These are phyloP conservation scores for Lolium multiflorum DNA, from an alignment of 176 grass and related monocot genomes.

Conservation along the genomic window DNA sequence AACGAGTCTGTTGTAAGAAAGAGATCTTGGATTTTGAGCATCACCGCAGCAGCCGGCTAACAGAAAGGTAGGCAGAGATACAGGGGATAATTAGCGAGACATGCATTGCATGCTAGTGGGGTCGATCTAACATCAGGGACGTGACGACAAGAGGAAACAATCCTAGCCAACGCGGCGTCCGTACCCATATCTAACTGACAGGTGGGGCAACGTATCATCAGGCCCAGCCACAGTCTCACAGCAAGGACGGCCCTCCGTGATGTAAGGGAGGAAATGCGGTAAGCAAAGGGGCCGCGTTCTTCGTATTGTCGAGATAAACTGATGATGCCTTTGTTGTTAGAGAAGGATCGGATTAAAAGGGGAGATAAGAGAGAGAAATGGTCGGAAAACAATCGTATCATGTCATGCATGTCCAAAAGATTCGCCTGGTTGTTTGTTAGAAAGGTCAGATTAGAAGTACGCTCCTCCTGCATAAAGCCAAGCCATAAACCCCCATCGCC, in stretches of 20 bases:
- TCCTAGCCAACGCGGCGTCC: not conserved
- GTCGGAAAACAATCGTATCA: constrained; percentile 7
- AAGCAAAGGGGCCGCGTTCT: not conserved
- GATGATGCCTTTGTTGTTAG: constrained; percentile 16
- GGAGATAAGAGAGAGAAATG: not conserved
- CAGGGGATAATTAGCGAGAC: not conserved
- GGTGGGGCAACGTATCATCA: not conserved
- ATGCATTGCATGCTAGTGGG: not conserved
- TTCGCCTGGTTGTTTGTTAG: constrained; percentile 17
- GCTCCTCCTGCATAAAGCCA: not conserved
- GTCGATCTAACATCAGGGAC: not conserved
- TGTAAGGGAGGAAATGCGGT: not conserved
- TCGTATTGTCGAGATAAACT: not conserved
- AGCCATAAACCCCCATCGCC: not conserved
- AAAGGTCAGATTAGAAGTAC: too few species aligned
- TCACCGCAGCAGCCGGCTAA: not conserved
- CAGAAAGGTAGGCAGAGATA: not conserved
- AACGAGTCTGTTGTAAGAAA: constrained; percentile 11
- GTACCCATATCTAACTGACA: not conserved
- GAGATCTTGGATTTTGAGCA: not conserved
- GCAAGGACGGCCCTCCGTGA: not conserved
- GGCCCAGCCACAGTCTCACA: not conserved
- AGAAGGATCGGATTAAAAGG: not conserved
- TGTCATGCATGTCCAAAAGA: constrained; percentile 37
- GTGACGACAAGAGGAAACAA: not conserved